Evolutionary conservation across 2,329 filamentous ascomycete genomes (phyloP).

Genomic region (Colletotrichum somersetense): DNA sequence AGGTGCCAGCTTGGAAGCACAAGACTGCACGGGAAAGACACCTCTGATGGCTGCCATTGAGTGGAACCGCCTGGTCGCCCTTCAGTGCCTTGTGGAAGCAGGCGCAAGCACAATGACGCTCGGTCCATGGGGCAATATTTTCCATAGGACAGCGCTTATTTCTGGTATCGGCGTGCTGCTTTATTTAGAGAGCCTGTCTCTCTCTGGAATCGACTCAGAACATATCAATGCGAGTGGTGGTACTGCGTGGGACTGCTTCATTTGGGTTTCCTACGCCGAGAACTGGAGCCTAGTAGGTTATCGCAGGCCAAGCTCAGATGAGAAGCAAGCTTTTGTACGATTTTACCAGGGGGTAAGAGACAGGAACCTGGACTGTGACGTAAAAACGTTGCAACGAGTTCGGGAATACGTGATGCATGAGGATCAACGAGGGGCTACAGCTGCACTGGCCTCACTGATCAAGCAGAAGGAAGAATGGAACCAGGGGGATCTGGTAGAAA

Average conservation of each 20-base stretch:
- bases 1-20: background rate
- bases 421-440: background rate
- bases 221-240: rapidly evolving
- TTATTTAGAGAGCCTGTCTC: background rate
- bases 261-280: rapidly evolving
- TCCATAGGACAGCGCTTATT: background rate
- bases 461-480: constrained; percentile 11
- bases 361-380: constrained; percentile 4
- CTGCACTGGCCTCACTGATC: background rate
- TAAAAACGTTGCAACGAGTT: background rate
- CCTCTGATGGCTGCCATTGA: background rate
- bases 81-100: background rate
- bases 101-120: rapidly evolving
- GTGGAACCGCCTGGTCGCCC: rapidly evolving
- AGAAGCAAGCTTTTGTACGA: background rate
- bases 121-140: rapidly evolving
- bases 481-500: background rate
- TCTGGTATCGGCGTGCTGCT: rapidly evolving
- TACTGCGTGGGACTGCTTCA: background rate
- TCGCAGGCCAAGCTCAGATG: background rate
- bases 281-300: rapidly evolving
- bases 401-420: background rate
- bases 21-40: rapidly evolving
- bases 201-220: rapidly evolving
- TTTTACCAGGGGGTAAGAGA: background rate